These are phyloP conservation scores for Umbelopsis isabellina DNA, from an alignment of 192 early-diverging fungal species.

Conservation along the genomic window DNA sequence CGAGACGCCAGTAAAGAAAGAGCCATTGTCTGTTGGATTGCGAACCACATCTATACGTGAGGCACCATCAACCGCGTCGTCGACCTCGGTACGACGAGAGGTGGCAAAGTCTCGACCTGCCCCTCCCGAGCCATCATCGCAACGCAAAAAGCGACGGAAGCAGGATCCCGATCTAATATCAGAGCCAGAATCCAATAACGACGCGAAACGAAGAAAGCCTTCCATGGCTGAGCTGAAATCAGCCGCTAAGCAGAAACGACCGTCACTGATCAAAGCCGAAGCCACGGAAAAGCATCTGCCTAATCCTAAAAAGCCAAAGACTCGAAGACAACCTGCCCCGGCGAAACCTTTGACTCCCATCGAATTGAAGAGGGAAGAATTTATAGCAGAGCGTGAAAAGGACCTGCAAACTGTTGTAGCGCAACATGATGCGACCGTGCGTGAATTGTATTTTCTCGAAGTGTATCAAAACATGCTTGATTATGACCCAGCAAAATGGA, in stretches of 20 bases:
- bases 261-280: neutral
- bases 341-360: conserved; percentile 46
- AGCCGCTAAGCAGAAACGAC: neutral
- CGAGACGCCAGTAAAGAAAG: neutral
- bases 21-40: neutral
- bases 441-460: conserved; percentile 65
- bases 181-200: conserved; percentile 11
- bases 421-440: conserved; percentile 54
- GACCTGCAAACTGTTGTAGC: conserved; percentile 53
- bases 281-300: neutral
- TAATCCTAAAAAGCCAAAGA: neutral
- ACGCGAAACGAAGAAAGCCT: conserved; percentile 18
- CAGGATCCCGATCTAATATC: neutral
- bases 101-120: conserved; percentile 14
- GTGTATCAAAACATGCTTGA: conserved; percentile 49
- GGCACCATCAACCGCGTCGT: neutral
- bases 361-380: conserved; percentile 41
- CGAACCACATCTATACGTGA: neutral
- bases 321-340: conserved; percentile 1
- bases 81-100: neutral
- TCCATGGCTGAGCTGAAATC: neutral
- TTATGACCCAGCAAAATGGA: conserved; percentile 55
- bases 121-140: conserved; percentile 2
- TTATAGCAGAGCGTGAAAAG: conserved; percentile 41
- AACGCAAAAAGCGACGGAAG: conserved; percentile 14